Evolutionary conservation across 257 asterid species (phyloP), one percentile per base, ranked within the genome.

Genomic region (Scutellaria barbata): DNA sequence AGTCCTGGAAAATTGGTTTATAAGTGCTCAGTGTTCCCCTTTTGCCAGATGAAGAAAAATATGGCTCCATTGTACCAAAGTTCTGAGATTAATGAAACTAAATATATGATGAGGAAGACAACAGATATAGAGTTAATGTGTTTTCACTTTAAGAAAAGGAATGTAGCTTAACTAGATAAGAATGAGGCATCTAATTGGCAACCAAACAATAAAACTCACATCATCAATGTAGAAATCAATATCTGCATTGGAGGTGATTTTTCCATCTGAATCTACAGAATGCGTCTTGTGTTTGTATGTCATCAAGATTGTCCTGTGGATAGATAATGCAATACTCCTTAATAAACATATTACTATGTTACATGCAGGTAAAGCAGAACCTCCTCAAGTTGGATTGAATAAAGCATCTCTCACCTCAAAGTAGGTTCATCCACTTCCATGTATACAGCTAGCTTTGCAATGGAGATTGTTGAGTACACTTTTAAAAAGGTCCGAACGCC

Each of bases 221-320:
- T 95, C 95, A 51, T 86, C 92, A 13, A 95, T 79, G 77, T 86
- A 92, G 83, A 95, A 95, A 75, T 95, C 90, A 12, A 90, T 30
- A 74, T 95, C 98, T 1, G 96, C 92, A 72, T 95, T 95, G 11
- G 98, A 89, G 37, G 80, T 72, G 33, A 88, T 80, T 71, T 89
- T 92, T 43, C 99, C 95, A 67, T 84, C 86, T 10, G 86, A 70
- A 81, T 85, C 92, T 30, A 89, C 95, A 11, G 95, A 76, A 80
- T 92, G 98, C 10, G 96, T 92, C 85, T 92, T 95, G 88, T 95
- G 99, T 80, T 92, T 92, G 88, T 85, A 92, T 40, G 99, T 83
- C 97, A 88, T 79, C 92, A 95, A 84, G 72, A 95, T 85, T 35
- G 98, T 88, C 89, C 99, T 95, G 96, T 13, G 6, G 42, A 71